Conservation (phyloP, 371 early-diverging fungal genomes). For the Rhizopus arrhizus region DNA sequence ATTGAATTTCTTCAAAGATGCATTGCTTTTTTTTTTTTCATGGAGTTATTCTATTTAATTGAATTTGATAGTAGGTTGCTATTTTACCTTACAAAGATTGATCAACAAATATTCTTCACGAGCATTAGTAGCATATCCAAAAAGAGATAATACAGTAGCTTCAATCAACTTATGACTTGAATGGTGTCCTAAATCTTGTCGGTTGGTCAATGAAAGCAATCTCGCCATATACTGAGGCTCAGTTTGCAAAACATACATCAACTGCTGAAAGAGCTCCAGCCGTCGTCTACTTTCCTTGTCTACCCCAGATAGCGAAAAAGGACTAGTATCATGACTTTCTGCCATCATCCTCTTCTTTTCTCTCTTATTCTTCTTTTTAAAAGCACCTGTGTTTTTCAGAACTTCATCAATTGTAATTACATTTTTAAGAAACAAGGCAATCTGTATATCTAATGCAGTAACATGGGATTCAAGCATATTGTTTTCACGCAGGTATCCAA, state of each 20-base stretch:
- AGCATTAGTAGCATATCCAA: slow-evolving; percentile 92
- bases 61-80: not conserved
- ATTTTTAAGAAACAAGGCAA: slow-evolving; percentile 97
- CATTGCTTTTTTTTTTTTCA: slow-evolving; percentile 53
- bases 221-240: slow-evolving; percentile 90
- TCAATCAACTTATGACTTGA: slow-evolving; percentile 75
- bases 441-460: slow-evolving; percentile 92
- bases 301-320: slow-evolving; percentile 61
- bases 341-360: slow-evolving; percentile 46
- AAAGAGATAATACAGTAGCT: slow-evolving; percentile 89
- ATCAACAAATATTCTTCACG: slow-evolving; percentile 97
- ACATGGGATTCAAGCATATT: slow-evolving; percentile 79
- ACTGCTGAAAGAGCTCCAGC: slow-evolving; percentile 82
- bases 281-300: slow-evolving; percentile 84
- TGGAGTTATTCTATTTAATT: no score
- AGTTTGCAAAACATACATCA: slow-evolving; percentile 96
- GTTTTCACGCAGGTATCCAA: slow-evolving; percentile 90
- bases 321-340: slow-evolving; percentile 16
- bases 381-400: slow-evolving; percentile 59
- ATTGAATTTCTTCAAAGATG: slow-evolving; percentile 86
- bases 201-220: slow-evolving; percentile 79
- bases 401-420: slow-evolving; percentile 93
- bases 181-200: slow-evolving; percentile 46
- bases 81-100: slow-evolving; percentile 83
- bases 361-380: slow-evolving; percentile 57